Conservation (phyloP, 179 eudicot genomes). For the Heliamphora pulchella region DNA sequence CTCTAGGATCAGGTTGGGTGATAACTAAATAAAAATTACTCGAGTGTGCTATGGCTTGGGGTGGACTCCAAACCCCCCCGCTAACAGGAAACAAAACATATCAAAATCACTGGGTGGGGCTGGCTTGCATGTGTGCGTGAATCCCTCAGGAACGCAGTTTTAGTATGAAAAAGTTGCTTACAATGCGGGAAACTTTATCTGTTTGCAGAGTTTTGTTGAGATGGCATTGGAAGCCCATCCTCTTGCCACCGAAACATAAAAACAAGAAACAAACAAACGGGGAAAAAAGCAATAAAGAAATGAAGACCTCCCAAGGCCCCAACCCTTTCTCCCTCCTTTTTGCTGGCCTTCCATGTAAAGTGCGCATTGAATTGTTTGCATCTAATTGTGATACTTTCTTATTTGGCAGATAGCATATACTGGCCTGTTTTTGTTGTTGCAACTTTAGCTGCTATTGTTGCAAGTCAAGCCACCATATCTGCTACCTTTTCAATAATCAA, state of each 20-base stretch:
- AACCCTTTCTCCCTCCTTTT: background rate
- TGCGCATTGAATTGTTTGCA: background rate
- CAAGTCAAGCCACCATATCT: slow-evolving; percentile 96
- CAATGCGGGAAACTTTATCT: background rate
- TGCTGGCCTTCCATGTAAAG: background rate
- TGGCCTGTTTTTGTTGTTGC: slow-evolving; percentile 91
- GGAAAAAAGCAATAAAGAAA: background rate
- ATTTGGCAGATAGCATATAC: slow-evolving; percentile 66
- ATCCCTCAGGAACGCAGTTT: background rate
- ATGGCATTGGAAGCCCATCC: background rate
- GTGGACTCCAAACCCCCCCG: too few relatives aligned
- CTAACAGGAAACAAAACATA: too few relatives aligned
- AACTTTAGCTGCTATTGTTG: slow-evolving; percentile 87
- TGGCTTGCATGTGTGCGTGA: background rate
- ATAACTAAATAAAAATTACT: background rate
- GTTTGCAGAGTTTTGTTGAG: background rate
- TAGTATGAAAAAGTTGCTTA: background rate
- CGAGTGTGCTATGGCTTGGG: background rate
- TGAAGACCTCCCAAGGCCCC: too few relatives aligned
- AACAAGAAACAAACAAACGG: background rate
- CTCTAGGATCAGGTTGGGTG: background rate
- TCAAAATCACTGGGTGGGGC: too few relatives aligned
- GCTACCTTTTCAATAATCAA: slow-evolving; percentile 94
- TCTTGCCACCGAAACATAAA: background rate
- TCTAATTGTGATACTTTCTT: slow-evolving; percentile 9